Evolutionary conservation across 495 filamentous ascomycete genomes (phyloP).

Genomic region (Evansstolkia leycettana): DNA sequence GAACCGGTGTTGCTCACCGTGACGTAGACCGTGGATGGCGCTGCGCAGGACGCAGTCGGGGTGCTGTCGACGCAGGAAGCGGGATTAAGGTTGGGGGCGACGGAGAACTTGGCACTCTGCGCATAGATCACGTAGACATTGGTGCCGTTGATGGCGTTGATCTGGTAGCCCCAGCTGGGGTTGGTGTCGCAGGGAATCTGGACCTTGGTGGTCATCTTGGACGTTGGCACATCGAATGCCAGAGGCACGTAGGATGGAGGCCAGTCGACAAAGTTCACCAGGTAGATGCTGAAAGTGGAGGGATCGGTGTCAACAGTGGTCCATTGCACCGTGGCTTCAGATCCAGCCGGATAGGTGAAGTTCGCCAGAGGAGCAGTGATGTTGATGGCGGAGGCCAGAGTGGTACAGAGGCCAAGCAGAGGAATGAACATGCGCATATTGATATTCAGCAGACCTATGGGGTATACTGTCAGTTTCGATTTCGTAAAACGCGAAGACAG

Average conservation of each 20-base stretch:
- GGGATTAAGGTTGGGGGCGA: constrained; percentile 8
- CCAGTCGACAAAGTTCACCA: constrained; percentile 39
- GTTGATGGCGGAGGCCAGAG: constrained; percentile 9
- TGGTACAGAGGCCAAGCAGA: constrained; percentile 1
- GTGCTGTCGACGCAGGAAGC: constrained; percentile 6
- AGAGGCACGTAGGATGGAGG: constrained; percentile 29
- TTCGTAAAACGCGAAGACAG: too few relatives aligned
- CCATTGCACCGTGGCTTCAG: constrained; percentile 23
- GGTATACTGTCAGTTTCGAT: too few relatives aligned
- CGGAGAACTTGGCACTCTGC: constrained; percentile 28
- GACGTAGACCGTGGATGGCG: constrained; percentile 13
- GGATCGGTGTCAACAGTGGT: constrained; percentile 35
- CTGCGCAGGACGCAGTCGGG: constrained; percentile 4
- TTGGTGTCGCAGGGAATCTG: constrained; percentile 28
- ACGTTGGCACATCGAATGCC: constrained; percentile 21
- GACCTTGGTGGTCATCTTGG: constrained; percentile 16
- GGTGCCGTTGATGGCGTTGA: constrained; percentile 38
- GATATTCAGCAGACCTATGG: too few relatives aligned
- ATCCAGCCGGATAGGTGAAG: constrained; percentile 24
- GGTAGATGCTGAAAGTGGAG: constrained; percentile 26
- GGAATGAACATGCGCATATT: neutral
- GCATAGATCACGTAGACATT: constrained; percentile 38
- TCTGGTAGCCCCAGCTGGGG: constrained; percentile 30
- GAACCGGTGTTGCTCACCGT: constrained; percentile 13
- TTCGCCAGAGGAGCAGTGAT: constrained; percentile 14